Base-by-base conservation (phyloP, 148 eudicot genomes). In the Talinum fruticosum region DNA sequence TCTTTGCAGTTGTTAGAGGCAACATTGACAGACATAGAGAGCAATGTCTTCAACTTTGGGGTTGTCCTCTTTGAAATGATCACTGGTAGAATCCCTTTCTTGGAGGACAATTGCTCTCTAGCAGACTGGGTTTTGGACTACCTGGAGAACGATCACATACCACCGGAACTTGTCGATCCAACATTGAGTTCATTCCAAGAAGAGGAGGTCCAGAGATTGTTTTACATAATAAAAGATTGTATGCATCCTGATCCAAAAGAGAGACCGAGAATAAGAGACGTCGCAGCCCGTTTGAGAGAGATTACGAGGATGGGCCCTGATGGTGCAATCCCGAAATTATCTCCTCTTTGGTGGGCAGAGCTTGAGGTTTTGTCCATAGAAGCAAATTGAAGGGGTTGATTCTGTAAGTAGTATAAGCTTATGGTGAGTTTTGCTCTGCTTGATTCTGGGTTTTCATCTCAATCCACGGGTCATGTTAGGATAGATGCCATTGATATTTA, bases 301-400 rank as follows among this genome's bases (percentile, higher is more conserved):
- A 85, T 90, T 24, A 91, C 97, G 1, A 82, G 82, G 24, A 80
- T 91, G 77, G 88, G 79, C 24, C 97, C 97, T 15, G 91, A 90
- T 28, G 90, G 79, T 26, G 99, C 97, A 5, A 83, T 83, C 13
- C 97, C 99, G 6, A 89, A 78, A 79, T 16, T 84, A 62, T 92
- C 94, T 78, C 97, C 98, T 69, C 97, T 92, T 53, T 92, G 95
- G 94, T 92, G 97, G 98, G 98, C 98, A 4, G 98, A 94, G 77
- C 91, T 92, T 4, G 98, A 94, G 85, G 87, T 93, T 86, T 57
- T 90, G 88, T 81, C 89, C 41, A 79, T 85, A 8, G 89, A 86
- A 71, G 82, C 82, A 36, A 79, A 62, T 71, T 83, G 73, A 84
- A 61, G 74, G 57, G 36, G 41, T 26, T 57, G 34, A 62, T 59